Evolutionary conservation across 495 filamentous ascomycete species (phyloP), one percentile per base, ranked within the genome.

Genomic region (Penicillium ucsense): DNA sequence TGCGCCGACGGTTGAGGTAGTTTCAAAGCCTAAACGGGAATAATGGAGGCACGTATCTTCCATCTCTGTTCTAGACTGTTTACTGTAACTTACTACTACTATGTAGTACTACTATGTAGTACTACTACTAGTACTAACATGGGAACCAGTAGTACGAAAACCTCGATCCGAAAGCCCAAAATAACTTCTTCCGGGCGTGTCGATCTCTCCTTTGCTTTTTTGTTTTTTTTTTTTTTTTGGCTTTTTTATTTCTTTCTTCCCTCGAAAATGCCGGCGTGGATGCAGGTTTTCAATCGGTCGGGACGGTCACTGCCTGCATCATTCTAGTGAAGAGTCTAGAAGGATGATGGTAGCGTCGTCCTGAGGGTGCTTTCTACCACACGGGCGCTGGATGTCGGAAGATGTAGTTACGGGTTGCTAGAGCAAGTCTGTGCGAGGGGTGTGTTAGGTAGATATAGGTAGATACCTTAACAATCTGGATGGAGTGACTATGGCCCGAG

Each of bases 261-360:
- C 20, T 52, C 52, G 51, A 52, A 55, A 46, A 44, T 36, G 10
- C 5, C 11, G 31, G 35, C 29, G 38, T 6, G 40, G 20, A 32
- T 49, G 50, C 45, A 45, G 4, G 30, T 12, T 8, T 29, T 31
- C n/a, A n/a, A 32, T 32, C 31, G 33, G 33, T 44, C 53, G 53
- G 53, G 46, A 46, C 10, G 49, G 49, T 55, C 49, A 45, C 51
- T 55, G 53, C 48, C 51, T 41, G 7, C 29, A 31, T 31, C 20
- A 34, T n/a, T 31, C 20, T 43, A 11, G 20, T n/a, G 45, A 43
- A 34, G 41, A 6, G 30, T 12, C 31, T 48, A 37, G 11, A 39
- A 41, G 36, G 11, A 34, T 32, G 41, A 20, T 20, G 20, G 20
- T 20, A 20, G 20, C 2, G 20, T 20, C 20, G 20, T 20, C 20